These are phyloP conservation scores for Datisca glomerata DNA, from an alignment of 306 rosid genomes.

Conservation along the genomic window DNA sequence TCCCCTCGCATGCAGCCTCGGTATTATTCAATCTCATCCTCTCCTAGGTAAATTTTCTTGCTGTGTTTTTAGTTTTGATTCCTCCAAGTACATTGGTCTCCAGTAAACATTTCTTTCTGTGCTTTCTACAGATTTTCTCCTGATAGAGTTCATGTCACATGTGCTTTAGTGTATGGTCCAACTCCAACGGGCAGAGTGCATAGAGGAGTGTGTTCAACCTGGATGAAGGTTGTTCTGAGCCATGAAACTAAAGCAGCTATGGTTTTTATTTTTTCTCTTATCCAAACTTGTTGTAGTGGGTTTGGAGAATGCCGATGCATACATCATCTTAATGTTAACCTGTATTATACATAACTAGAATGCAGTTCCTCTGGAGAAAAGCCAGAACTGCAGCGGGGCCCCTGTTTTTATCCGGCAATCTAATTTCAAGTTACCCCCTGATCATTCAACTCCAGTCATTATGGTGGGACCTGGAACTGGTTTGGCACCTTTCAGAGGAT, in stretches of 20 bases:
- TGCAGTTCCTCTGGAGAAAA: constrained; percentile 58
- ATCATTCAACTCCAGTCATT: constrained; percentile 64
- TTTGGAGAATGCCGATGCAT: neutral
- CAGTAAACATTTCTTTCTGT: neutral
- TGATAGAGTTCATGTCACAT: constrained; percentile 84
- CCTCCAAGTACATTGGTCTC: neutral
- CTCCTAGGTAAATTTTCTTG: constrained; percentile 46
- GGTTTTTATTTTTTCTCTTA: neutral
- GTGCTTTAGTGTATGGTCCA: constrained; percentile 76
- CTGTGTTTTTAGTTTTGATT: neutral
- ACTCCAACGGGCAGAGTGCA: constrained; percentile 79
- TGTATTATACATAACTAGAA: constrained; percentile 29
- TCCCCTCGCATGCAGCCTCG: constrained; percentile 94
- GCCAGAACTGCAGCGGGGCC: constrained; percentile 75
- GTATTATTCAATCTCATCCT: constrained; percentile 92
- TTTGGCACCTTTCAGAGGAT: constrained; percentile 99
- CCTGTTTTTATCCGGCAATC: constrained; percentile 92
- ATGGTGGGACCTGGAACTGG: constrained; percentile 99
- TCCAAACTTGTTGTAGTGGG: no score
- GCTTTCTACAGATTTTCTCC: constrained; percentile 55
- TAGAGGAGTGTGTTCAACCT: constrained; percentile 87
- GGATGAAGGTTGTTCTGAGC: constrained; percentile 99
- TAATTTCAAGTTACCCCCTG: constrained; percentile 82
- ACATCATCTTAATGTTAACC: neutral
- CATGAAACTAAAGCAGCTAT: neutral